phyloP scores from a whole-genome alignment of 2,329 filamentous ascomycete genomes.

The Amauroascus verrucosus region DNA sequence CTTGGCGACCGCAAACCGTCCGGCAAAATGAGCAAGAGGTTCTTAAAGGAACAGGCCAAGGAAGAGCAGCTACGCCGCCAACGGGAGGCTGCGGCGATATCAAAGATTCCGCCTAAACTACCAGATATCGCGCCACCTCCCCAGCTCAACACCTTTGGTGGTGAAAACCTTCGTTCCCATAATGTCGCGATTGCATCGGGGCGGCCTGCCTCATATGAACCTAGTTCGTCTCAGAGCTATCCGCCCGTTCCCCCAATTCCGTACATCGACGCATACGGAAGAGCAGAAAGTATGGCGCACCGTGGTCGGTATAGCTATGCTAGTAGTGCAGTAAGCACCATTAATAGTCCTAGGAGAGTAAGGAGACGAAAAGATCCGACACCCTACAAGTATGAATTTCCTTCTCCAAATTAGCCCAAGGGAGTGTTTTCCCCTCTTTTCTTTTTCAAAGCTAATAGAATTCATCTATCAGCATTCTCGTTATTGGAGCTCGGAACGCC shows the following conservation, averaged over 20 bases:
- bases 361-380: slow-evolving; percentile 94
- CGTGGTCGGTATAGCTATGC: slow-evolving; percentile 94
- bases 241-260: slow-evolving; percentile 17
- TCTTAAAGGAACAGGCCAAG: slow-evolving; percentile 30
- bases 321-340: slow-evolving; percentile 76
- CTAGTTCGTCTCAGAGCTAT: slow-evolving; percentile 20
- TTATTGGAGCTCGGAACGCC: slow-evolving; percentile 75
- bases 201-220: slow-evolving; percentile 27
- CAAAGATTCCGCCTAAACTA: slow-evolving; percentile 49
- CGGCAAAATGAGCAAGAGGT: slow-evolving; percentile 28
- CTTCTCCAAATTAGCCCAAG: too few species aligned
- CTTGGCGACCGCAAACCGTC: slow-evolving; percentile 45
- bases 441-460: not conserved
- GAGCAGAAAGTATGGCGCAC: slow-evolving; percentile 91
- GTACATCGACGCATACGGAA: slow-evolving; percentile 64
- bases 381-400: slow-evolving; percentile 78
- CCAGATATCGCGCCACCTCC: slow-evolving; percentile 39
- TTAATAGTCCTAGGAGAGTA: slow-evolving; percentile 86
- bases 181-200: slow-evolving; percentile 47
- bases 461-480: slow-evolving; percentile 58
- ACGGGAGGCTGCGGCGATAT: slow-evolving; percentile 46
- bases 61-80: slow-evolving; percentile 47
- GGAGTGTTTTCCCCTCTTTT: not conserved
- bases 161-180: slow-evolving; percentile 53
- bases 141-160: slow-evolving; percentile 48